Percentiles rank a stretch among this genome's conserved stretches.
Evolutionary conservation across 1,139 yeast genomes (phyloP).

Genomic region (Ashbya aceris): DNA sequence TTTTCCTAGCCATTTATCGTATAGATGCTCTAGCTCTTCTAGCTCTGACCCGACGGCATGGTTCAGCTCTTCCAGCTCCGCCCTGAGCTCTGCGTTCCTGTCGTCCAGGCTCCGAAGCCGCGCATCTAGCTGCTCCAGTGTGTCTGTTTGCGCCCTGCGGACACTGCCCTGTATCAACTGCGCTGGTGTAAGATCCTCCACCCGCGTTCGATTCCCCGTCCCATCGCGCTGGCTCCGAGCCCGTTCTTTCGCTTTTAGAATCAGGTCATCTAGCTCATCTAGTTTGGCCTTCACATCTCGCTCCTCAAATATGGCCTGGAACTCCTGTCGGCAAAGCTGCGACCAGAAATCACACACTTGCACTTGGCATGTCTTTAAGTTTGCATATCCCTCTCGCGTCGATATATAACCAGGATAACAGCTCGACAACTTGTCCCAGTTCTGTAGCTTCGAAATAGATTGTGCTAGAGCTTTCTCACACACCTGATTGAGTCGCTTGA

Average conservation of each 20-base stretch:
- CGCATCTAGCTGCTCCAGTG: slow-evolving; percentile 23
- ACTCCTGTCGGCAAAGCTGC: slow-evolving; percentile 49
- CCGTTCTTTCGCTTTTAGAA: slow-evolving; percentile 42
- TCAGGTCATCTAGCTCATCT: slow-evolving; percentile 56
- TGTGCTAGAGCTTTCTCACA: slow-evolving; percentile 60
- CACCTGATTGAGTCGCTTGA: slow-evolving; percentile 45
- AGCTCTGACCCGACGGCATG: slow-evolving; percentile 21
- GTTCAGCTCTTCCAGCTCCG: slow-evolving; percentile 26
- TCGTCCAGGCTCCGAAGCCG: slow-evolving; percentile 23
- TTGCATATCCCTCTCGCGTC: slow-evolving; percentile 41
- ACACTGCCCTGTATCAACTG: slow-evolving; percentile 31
- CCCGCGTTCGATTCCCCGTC: slow-evolving; percentile 8
- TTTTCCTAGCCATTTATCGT: slow-evolving; percentile 22
- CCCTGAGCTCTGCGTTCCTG: slow-evolving; percentile 23
- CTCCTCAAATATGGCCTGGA: slow-evolving; percentile 56
- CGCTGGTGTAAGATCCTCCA: slow-evolving; percentile 30
- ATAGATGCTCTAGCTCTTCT: slow-evolving; percentile 18
- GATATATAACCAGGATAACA: slow-evolving; percentile 59
- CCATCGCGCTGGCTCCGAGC: slow-evolving; percentile 11
- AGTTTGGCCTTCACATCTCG: slow-evolving; percentile 49
- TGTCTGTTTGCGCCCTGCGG: slow-evolving; percentile 24
- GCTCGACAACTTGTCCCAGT: slow-evolving; percentile 48
- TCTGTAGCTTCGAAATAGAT: slow-evolving; percentile 48
- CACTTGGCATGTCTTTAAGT: slow-evolving; percentile 47
- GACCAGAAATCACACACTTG: slow-evolving; percentile 60